Percentiles rank a stretch among this genome's conserved stretches.
Evolutionary conservation across 1,284 basidiomycete species (phyloP).

Genomic region (Termitomyces sp.): DNA sequence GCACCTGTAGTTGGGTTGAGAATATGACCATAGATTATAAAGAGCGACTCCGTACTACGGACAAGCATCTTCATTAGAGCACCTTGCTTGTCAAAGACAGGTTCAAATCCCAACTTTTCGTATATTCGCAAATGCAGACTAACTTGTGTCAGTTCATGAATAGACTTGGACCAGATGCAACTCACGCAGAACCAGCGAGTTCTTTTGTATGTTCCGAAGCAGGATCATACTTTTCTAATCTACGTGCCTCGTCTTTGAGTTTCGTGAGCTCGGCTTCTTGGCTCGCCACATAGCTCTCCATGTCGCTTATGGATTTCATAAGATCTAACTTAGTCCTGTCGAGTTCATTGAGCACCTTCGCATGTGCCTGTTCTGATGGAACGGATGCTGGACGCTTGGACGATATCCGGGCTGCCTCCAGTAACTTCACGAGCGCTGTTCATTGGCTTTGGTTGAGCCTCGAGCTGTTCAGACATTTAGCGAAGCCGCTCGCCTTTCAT

Average conservation of each 20-base stretch:
- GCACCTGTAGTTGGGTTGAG: conserved; percentile 35
- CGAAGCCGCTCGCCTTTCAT: conserved; percentile 44
- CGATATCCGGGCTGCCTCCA: conserved; percentile 67
- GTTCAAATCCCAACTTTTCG: conserved; percentile 66
- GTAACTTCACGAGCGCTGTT: conserved; percentile 54
- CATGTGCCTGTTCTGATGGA: conserved; percentile 61
- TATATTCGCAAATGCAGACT: conserved; percentile 65
- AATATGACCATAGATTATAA: background rate
- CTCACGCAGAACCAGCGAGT: conserved; percentile 64
- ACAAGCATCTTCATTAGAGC: conserved; percentile 57
- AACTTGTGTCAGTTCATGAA: conserved; percentile 1
- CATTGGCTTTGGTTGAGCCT: background rate
- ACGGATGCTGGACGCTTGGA: conserved; percentile 64
- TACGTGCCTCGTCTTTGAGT: conserved; percentile 56
- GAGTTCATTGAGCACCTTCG: conserved; percentile 55
- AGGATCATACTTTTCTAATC: conserved; percentile 63
- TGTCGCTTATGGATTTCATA: conserved; percentile 72
- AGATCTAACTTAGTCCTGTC: conserved; percentile 58
- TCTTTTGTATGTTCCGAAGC: conserved; percentile 62
- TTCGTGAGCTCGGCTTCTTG: conserved; percentile 64
- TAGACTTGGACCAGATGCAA: conserved; percentile 14
- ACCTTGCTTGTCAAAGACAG: conserved; percentile 49
- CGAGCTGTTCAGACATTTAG: background rate
- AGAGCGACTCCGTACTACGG: conserved; percentile 38
- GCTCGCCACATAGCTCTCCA: conserved; percentile 56